A percentile compares a stretch with the other conserved stretches of the same genome.
These are phyloP conservation scores for Plasmopara viticola DNA, from an alignment of 352 stramenopile genomes.

Conservation along the genomic window DNA sequence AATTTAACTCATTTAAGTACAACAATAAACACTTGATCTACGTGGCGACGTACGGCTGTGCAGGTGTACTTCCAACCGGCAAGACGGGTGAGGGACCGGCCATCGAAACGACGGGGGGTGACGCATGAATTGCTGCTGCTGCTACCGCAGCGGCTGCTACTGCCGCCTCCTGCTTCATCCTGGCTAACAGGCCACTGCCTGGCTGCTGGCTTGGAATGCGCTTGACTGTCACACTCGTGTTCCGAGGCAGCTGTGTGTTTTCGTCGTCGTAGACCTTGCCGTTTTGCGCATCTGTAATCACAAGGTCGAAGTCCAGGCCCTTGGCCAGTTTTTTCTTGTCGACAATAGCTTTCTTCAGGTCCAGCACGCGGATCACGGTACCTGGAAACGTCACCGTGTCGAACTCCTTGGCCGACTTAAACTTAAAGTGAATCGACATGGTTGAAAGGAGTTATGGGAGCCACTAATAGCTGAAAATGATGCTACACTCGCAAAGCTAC, in stretches of 20 bases:
- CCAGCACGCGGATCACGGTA: conserved; percentile 79
- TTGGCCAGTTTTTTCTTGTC: conserved; percentile 91
- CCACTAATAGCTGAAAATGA: neutral
- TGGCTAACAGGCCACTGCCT: conserved; percentile 65
- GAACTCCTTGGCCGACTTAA: conserved; percentile 88
- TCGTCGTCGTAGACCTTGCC: conserved; percentile 90
- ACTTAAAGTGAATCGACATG: conserved; percentile 91
- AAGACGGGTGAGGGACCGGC: conserved; percentile 34
- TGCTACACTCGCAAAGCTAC: conserved; percentile 5
- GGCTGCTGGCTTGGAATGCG: conserved; percentile 80
- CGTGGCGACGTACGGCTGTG: conserved; percentile 37
- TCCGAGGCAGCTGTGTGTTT: conserved; percentile 83
- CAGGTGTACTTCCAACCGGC: conserved; percentile 17
- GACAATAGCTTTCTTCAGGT: conserved; percentile 91
- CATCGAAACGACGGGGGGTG: conserved; percentile 36
- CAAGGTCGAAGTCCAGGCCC: conserved; percentile 88
- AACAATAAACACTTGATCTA: conserved; percentile 4
- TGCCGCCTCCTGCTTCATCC: conserved; percentile 81
- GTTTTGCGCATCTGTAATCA: conserved; percentile 89
- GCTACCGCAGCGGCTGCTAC: conserved; percentile 45
- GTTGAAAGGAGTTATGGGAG: neutral
- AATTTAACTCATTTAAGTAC: conserved; percentile 3
- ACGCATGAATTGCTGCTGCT: conserved; percentile 30
- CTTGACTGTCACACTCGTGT: conserved; percentile 90
- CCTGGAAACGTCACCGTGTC: conserved; percentile 82